Base-by-base conservation (phyloP, 164 flowering plant species). In the Tetracentron sinense region DNA sequence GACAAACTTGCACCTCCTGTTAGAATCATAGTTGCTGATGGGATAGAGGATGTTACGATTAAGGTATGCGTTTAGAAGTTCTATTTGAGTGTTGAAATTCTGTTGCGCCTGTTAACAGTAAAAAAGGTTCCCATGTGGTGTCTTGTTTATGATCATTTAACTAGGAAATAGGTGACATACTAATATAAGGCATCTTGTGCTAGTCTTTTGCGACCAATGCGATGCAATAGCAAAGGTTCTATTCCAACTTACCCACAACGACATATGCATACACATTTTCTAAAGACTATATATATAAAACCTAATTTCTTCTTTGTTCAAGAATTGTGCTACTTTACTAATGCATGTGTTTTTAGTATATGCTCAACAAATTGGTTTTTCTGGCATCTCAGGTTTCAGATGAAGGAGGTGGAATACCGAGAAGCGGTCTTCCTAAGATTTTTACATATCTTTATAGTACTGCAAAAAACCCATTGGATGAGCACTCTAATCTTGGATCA, bases 361-460 rank as follows among this genome's bases (percentile, higher is more conserved):
- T 60, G 31, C 31, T 23, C 59, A 33, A 47, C 23, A 21, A 47
- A 16, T 33, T 50, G 50, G 28, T 54, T 65, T 46, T 42, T 46
- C 16, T 65, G 56, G 7, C 17, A 22, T 56, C 12, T 3, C 69
- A 95, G 99, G 84, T 90, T 30, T 92, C 99, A 54, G 98, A 95
- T 77, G 99, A 95, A 78, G 99, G 98, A 25, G 99, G 98, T 63
- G 99, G 99, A 17, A 95, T 92, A 49, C 78, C 89, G 49, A 85
- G 99, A 85, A 95, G 99, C 54, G 99, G 99, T 52, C 94, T 95
- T 42, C 85, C 92, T 21, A 90, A 76, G 65, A 90, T 95, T 19
- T 95, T 95, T 59, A 95, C 99, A 0, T 95, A 92, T 72, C 94
- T 95, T 29, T 95, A 95, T 63, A 95, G 94, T 71, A 95, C 99